phyloP scores from a whole-genome alignment of 441 rosid genomes.

The Populus hybrid region DNA sequence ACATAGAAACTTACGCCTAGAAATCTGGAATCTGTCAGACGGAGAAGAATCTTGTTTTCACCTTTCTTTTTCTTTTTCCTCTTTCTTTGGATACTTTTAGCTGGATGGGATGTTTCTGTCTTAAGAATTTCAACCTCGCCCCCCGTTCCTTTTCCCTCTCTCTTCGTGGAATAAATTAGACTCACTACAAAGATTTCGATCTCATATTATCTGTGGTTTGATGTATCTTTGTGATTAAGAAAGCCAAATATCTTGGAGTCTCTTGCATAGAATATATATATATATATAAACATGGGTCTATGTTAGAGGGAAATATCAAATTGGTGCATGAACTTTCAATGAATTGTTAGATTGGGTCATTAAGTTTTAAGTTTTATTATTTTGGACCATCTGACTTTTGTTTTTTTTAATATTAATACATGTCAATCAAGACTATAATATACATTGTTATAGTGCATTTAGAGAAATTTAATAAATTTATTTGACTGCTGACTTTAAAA shows the following conservation, averaged over 20 bases:
- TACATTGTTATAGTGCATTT: too few relatives aligned
- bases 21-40: not conserved
- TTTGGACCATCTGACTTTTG: not conserved
- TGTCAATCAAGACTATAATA: too few relatives aligned
- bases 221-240: not conserved
- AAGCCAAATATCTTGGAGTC: not conserved
- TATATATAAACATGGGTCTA: too few relatives aligned
- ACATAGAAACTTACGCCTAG: not conserved
- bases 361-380: not conserved
- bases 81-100: not conserved
- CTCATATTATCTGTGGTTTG: not conserved
- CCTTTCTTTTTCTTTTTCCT: not conserved
- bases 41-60: not conserved
- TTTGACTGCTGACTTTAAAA: too few relatives aligned
- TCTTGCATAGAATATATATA: too few relatives aligned
- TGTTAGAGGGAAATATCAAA: not conserved
- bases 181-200: not conserved
- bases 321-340: not conserved
- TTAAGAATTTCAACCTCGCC: not conserved
- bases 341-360: not conserved
- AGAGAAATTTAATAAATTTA: too few relatives aligned
- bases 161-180: not conserved
- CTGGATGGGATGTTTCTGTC: not conserved
- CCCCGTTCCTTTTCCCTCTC: too few relatives aligned
- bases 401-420: too few relatives aligned